Base-by-base conservation (phyloP, 805 yeast species). In the Komagataella kurtzmanii region DNA sequence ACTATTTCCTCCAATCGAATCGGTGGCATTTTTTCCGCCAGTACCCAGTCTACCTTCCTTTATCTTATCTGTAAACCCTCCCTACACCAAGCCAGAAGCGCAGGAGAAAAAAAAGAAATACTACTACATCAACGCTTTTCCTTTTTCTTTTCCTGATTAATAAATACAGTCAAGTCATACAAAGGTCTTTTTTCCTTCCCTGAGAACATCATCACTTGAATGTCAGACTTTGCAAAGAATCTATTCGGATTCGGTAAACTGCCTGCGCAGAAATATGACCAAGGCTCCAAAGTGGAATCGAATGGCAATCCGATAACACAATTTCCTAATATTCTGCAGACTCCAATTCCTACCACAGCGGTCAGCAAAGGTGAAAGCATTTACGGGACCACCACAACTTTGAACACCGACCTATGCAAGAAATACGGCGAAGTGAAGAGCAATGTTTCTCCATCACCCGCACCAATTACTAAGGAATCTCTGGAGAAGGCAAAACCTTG, bases 271-370 rank as follows among this genome's bases (percentile, higher is more conserved):
- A 30, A 30, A 30, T 30, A 10, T 30, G 44, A 46, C 56, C 17
- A 58, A 44, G 23, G 23, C 46, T 44, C 46, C 46, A 18, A 17
- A 10, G 23, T 44, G 46, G 19, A 17, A 44, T 44, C 46, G 46
- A 44, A 19, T 19, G 23, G 23, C 46, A 18, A 17, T n/a, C 46
- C 19, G 17, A 17, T 44, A 6, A 55, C 60, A n/a, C 47, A 40
- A 7, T 65, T 65, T 51, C 70, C 70, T 6, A n/a, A 62, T 68
- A 56, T 77, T 52, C 69, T 78, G 55, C 71, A 71, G 44, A 70
- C 78, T 1, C 71, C 80, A 1, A 71, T 80, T 4, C 86, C 90
- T 17, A 83, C 91, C 2, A 83, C 86, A 2, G 89, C 89, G 0
- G 65, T 84, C 7, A 73, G 81, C 49, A 76, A 77, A 54, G 75